Conservation (phyloP, 306 rosid species). For the Vigna unguiculata region DNA sequence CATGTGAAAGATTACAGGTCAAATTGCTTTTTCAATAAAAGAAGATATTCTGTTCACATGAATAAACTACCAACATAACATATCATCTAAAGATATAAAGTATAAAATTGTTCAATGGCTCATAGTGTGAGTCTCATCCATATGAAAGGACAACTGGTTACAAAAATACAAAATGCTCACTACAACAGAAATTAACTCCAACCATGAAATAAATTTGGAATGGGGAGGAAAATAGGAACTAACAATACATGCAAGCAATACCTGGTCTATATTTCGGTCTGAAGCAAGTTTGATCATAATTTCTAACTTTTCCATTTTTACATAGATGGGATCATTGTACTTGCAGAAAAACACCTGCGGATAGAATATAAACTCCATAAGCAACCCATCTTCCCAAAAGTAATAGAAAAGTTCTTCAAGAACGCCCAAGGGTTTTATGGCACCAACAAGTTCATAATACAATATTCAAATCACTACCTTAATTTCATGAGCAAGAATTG, state of each 20-base stretch:
- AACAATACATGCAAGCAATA: conserved; percentile 33
- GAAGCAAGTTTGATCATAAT: conserved; percentile 96
- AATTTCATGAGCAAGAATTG: conserved; percentile 96
- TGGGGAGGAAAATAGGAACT: conserved; percentile 17
- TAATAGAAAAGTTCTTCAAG: conserved; percentile 15
- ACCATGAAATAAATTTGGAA: neutral
- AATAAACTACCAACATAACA: conserved; percentile 8
- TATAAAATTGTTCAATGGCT: neutral
- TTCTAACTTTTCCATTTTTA: conserved; percentile 94
- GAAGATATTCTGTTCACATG: neutral
- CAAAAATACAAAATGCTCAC: neutral
- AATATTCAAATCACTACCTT: conserved; percentile 60
- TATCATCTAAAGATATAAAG: conserved; percentile 17
- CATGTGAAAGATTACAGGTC: neutral
- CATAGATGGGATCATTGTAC: conserved; percentile 96
- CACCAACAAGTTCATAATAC: conserved; percentile 17
- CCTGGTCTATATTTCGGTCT: conserved; percentile 94
- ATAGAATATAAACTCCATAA: conserved; percentile 36
- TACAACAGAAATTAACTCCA: conserved; percentile 7
- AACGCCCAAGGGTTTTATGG: conserved; percentile 19
- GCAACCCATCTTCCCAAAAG: conserved; percentile 18
- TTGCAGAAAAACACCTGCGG: conserved; percentile 91
- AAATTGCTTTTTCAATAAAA: neutral
- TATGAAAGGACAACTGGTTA: neutral
- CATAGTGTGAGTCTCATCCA: conserved; percentile 10